phyloP scores from a whole-genome alignment of 768 basidiomycete genomes.

The Serendipita vermifera region DNA sequence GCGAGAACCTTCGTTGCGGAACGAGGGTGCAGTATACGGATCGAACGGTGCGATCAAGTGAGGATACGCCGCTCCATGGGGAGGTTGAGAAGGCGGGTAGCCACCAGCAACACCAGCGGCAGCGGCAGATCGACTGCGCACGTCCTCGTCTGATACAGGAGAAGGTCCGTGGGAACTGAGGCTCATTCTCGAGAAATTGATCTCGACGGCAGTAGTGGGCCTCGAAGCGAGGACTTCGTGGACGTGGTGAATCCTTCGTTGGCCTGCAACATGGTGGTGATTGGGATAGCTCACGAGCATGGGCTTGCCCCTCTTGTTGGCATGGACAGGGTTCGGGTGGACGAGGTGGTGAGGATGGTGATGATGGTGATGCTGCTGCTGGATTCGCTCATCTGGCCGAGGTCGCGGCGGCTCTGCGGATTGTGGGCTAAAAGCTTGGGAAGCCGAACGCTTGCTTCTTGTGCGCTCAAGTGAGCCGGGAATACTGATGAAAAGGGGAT shows the following conservation, averaged over 20 bases:
- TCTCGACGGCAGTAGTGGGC: not conserved
- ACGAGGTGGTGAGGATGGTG: not conserved
- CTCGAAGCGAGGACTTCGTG: slow-evolving; percentile 4
- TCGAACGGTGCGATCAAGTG: slow-evolving; percentile 3
- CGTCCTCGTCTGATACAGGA: not conserved
- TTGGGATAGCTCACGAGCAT: not conserved
- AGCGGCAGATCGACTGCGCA: not conserved
- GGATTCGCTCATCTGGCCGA: not conserved
- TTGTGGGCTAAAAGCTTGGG: slow-evolving; percentile 7
- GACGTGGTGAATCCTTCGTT: slow-evolving; percentile 1
- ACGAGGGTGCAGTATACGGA: slow-evolving; percentile 6
- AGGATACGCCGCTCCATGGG: not conserved
- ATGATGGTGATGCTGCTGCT: slow-evolving; percentile 2
- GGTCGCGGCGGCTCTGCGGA: slow-evolving; percentile 2
- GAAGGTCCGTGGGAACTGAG: not conserved
- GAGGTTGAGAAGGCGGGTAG: not conserved
- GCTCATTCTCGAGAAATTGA: slow-evolving; percentile 3
- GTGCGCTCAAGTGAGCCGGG: not conserved
- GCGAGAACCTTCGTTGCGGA: slow-evolving; percentile 3
- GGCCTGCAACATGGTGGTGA: not conserved
- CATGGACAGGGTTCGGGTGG: too few relatives aligned
- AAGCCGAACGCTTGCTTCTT: not conserved
- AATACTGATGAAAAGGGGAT: too few relatives aligned
- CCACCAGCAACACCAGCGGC: not conserved
- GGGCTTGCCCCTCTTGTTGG: not conserved